Percentiles rank a stretch among this genome's conserved stretches.
Conservation (phyloP, 2,329 filamentous ascomycete species). For the Mariannaea sp. region DNA sequence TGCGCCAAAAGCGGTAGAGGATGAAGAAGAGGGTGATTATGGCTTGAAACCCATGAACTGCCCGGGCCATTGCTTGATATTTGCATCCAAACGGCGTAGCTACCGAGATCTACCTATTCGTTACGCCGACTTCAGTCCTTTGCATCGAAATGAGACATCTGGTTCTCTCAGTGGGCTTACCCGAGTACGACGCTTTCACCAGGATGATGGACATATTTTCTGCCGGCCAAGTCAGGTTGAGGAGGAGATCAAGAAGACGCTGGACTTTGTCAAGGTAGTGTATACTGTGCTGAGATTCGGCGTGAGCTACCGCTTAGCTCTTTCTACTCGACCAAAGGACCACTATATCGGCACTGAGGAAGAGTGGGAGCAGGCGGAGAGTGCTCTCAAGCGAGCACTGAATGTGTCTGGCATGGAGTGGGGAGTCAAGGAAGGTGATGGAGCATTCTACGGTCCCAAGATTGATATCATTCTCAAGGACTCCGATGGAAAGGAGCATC, state of each 20-base stretch:
- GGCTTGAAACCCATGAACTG: constrained; percentile 94
- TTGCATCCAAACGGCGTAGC: constrained; percentile 72
- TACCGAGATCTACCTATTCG: constrained; percentile 83
- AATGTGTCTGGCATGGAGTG: constrained; percentile 74
- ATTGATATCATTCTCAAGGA: constrained; percentile 86
- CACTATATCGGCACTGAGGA: constrained; percentile 76
- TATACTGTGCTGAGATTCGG: constrained; percentile 74
- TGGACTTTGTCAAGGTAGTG: constrained; percentile 75
- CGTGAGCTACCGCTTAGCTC: constrained; percentile 69
- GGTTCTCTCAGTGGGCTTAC: constrained; percentile 82
- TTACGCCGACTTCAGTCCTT: constrained; percentile 83
- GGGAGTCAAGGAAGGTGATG: constrained; percentile 79
- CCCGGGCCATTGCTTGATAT: constrained; percentile 85
- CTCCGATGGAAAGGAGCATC: constrained; percentile 82
- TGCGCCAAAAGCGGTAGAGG: constrained; percentile 38
- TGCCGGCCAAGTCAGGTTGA: constrained; percentile 78
- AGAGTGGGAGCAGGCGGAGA: constrained; percentile 60
- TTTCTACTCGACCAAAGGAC: constrained; percentile 78
- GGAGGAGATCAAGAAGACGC: constrained; percentile 72
- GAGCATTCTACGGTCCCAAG: constrained; percentile 90
- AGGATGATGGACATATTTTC: constrained; percentile 92
- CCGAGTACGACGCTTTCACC: constrained; percentile 83
- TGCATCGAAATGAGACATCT: constrained; percentile 86
- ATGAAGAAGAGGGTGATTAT: constrained; percentile 72
- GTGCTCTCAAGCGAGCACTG: constrained; percentile 46